These are phyloP conservation scores for Pseudevernia furfuracea DNA, from an alignment of 495 filamentous ascomycete species.

Conservation along the genomic window DNA sequence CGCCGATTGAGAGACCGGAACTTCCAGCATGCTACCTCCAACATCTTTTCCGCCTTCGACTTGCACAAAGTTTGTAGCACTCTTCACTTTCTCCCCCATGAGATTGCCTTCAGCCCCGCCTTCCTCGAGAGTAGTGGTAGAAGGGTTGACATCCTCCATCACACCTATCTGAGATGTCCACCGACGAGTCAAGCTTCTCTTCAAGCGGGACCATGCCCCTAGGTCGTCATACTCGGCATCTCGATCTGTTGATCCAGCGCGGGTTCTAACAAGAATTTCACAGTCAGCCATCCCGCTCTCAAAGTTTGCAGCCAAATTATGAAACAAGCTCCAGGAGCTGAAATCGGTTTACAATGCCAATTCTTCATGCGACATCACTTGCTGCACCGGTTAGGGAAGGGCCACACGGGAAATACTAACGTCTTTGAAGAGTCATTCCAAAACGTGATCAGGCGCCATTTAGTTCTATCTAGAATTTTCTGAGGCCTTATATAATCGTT, in stretches of 20 bases:
- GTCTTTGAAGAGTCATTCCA: slow-evolving; percentile 40
- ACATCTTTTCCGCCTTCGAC: slow-evolving; percentile 7
- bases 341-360: not conserved
- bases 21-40: slow-evolving; percentile 24
- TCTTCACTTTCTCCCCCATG: slow-evolving; percentile 16
- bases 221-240: slow-evolving; percentile 34
- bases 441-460: slow-evolving; percentile 39
- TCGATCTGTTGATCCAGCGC: slow-evolving; percentile 22
- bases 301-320: not conserved
- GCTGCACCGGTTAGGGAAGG: not conserved
- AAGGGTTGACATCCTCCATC: slow-evolving; percentile 13
- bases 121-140: slow-evolving; percentile 21
- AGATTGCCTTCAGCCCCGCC: slow-evolving; percentile 20
- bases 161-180: slow-evolving; percentile 38
- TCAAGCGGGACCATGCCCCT: slow-evolving; percentile 37
- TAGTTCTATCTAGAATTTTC: slow-evolving; percentile 30
- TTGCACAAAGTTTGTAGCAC: slow-evolving; percentile 5
- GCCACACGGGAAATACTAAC: not conserved
- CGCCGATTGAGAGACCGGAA: slow-evolving; percentile 7
- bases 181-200: slow-evolving; percentile 35
- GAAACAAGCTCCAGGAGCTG: not conserved
- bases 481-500: slow-evolving; percentile 34
- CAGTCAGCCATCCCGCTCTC: not conserved
- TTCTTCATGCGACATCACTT: not conserved
- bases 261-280: slow-evolving; percentile 7